Conservation (phyloP, 768 basidiomycete species). For the Termitomyces sp. region DNA sequence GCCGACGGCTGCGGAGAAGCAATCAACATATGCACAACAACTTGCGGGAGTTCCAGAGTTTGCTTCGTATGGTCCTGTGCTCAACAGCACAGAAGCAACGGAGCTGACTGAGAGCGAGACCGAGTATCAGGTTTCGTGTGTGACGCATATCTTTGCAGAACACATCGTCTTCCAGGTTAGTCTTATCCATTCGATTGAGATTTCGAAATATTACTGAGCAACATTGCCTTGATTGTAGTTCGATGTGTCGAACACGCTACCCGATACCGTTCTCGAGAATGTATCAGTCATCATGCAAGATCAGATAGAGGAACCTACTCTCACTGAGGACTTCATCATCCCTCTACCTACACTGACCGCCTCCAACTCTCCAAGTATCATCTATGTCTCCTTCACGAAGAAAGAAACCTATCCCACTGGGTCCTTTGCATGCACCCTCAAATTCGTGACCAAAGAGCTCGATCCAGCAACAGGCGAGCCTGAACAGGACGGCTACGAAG, state of each 20-base stretch:
- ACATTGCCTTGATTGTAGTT: constrained; percentile 49
- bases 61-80: constrained; percentile 75
- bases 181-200: neutral
- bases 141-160: constrained; percentile 95
- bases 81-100: constrained; percentile 81
- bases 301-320: constrained; percentile 61
- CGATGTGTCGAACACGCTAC: constrained; percentile 95
- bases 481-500: constrained; percentile 98
- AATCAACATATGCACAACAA: constrained; percentile 84
- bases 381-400: constrained; percentile 94
- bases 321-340: constrained; percentile 95
- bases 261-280: constrained; percentile 92
- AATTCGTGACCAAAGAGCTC: constrained; percentile 95
- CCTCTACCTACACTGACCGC: constrained; percentile 68
- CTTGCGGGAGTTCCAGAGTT: constrained; percentile 87
- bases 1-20: constrained; percentile 82
- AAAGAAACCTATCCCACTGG: constrained; percentile 73
- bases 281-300: constrained; percentile 93
- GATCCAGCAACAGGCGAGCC: constrained; percentile 95
- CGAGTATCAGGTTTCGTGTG: constrained; percentile 94
- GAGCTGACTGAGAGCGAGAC: constrained; percentile 96
- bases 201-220: neutral
- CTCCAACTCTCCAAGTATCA: constrained; percentile 71
- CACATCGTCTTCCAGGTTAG: constrained; percentile 95
- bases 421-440: constrained; percentile 88